Percentiles rank a stretch among this genome's conserved stretches.
phyloP scores from a whole-genome alignment of 805 yeast genomes.

The Wickerhamiella spandovensis region DNA sequence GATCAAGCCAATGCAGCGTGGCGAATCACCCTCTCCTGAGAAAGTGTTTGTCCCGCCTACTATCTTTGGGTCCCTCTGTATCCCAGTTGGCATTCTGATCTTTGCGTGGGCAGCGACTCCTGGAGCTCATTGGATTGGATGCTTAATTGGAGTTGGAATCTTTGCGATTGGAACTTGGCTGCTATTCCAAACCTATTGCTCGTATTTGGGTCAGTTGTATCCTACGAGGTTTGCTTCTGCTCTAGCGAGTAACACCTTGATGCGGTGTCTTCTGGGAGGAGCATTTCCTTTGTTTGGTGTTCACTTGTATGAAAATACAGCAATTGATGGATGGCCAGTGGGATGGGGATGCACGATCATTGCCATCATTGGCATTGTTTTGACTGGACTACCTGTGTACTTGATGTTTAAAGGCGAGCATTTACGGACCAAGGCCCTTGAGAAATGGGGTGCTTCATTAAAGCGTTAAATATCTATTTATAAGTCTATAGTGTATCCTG shows the following conservation, averaged over 20 bases:
- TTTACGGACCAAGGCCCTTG: slow-evolving; percentile 7
- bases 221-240: slow-evolving; percentile 42
- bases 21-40: slow-evolving; percentile 6
- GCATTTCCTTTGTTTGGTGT: slow-evolving; percentile 52
- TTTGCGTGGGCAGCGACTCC: slow-evolving; percentile 44
- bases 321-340: slow-evolving; percentile 36
- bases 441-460: slow-evolving; percentile 7
- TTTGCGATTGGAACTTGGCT: slow-evolving; percentile 31
- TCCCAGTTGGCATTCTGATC: slow-evolving; percentile 41
- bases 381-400: slow-evolving; percentile 36
- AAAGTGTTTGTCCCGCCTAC: slow-evolving; percentile 20
- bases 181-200: slow-evolving; percentile 39
- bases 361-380: slow-evolving; percentile 30
- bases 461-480: neutral
- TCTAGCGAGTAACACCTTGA: slow-evolving; percentile 42
- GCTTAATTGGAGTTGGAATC: slow-evolving; percentile 31
- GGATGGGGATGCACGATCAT: slow-evolving; percentile 45
- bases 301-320: slow-evolving; percentile 36
- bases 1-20: neutral
- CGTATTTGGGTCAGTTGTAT: slow-evolving; percentile 37
- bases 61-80: slow-evolving; percentile 30
- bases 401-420: slow-evolving; percentile 7
- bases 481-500: slow-evolving; percentile 25
- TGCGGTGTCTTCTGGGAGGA: slow-evolving; percentile 40
- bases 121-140: slow-evolving; percentile 37